Conservation (phyloP, 2,329 filamentous ascomycete species). For the Aspergillus uvarum region DNA sequence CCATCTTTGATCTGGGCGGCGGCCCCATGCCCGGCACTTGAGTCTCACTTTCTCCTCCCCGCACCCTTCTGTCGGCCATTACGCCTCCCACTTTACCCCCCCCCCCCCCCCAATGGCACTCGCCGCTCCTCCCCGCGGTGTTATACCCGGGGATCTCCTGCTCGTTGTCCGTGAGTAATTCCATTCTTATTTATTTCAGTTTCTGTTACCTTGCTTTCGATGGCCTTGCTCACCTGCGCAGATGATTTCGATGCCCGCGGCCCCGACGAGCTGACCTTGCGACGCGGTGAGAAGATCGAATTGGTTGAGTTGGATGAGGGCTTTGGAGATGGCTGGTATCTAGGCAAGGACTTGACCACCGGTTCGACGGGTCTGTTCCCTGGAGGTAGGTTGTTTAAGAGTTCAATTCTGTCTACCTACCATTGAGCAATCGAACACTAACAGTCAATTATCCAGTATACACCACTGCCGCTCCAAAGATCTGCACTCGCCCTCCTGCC, state of each 20-base stretch:
- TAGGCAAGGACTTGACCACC: slow-evolving; percentile 50
- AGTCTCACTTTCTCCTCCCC: slow-evolving; percentile 11
- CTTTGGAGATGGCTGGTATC: slow-evolving; percentile 66
- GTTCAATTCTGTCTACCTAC: background rate
- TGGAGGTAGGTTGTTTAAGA: slow-evolving; percentile 39
- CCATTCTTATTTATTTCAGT: background rate
- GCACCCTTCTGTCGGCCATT: slow-evolving; percentile 6
- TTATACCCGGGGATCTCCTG: slow-evolving; percentile 44
- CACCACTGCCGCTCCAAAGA: slow-evolving; percentile 26
- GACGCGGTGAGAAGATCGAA: slow-evolving; percentile 69
- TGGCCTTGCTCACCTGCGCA: slow-evolving; percentile 38
- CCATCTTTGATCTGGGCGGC: background rate
- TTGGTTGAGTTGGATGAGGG: slow-evolving; percentile 65
- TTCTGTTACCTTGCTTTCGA: slow-evolving; percentile 10
- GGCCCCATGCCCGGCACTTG: background rate
- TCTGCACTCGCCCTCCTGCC: slow-evolving; percentile 19
- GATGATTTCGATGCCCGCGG: slow-evolving; percentile 92
- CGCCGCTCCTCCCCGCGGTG: slow-evolving; percentile 35
- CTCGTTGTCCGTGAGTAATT: slow-evolving; percentile 47
- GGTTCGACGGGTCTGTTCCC: slow-evolving; percentile 50
- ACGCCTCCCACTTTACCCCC: background rate
- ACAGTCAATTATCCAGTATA: slow-evolving; percentile 24
- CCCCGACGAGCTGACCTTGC: slow-evolving; percentile 85
- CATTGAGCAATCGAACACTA: background rate
- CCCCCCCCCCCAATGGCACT: slow-evolving; percentile 32